Conservation (phyloP, 2,329 filamentous ascomycete species). For the Rasamsonia emersonii region DNA sequence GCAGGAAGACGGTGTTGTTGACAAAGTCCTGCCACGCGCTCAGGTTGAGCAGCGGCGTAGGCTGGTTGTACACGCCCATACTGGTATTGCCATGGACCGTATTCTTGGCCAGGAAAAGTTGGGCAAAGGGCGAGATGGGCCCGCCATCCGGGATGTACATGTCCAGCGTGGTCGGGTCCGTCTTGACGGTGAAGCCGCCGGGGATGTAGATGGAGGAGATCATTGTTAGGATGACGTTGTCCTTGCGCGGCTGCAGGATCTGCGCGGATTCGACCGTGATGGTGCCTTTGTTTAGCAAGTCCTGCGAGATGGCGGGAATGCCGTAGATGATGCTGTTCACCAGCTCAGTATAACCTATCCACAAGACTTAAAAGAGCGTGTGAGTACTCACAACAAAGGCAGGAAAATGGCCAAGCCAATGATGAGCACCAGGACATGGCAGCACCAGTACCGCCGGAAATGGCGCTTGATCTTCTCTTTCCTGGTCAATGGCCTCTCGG, state of each 20-base stretch:
- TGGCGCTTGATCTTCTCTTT: constrained; percentile 24
- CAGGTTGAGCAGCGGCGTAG: constrained; percentile 18
- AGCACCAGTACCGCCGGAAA: constrained; percentile 31
- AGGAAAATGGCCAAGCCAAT: constrained; percentile 32
- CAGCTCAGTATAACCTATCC: not conserved
- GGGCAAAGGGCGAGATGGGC: constrained; percentile 20
- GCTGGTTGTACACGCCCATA: constrained; percentile 15
- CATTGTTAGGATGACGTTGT: constrained; percentile 26
- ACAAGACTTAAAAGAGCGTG: not conserved
- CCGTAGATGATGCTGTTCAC: constrained; percentile 28
- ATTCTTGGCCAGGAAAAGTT: constrained; percentile 15
- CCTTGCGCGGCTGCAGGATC: constrained; percentile 25
- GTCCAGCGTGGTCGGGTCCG: constrained; percentile 25
- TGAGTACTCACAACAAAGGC: constrained; percentile 28
- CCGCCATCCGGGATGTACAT: constrained; percentile 24
- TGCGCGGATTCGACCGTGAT: constrained; percentile 28
- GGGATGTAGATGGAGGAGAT: constrained; percentile 29
- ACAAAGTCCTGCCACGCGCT: constrained; percentile 24
- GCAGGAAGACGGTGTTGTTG: constrained; percentile 21
- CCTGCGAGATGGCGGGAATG: constrained; percentile 34
- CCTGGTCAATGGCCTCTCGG: constrained; percentile 18
- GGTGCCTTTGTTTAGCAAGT: constrained; percentile 27
- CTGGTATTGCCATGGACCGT: constrained; percentile 27
- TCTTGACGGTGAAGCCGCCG: constrained; percentile 25
- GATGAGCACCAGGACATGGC: constrained; percentile 24